Conservation (phyloP, 1,284 basidiomycete species). For the Trichosporon ovoides region DNA sequence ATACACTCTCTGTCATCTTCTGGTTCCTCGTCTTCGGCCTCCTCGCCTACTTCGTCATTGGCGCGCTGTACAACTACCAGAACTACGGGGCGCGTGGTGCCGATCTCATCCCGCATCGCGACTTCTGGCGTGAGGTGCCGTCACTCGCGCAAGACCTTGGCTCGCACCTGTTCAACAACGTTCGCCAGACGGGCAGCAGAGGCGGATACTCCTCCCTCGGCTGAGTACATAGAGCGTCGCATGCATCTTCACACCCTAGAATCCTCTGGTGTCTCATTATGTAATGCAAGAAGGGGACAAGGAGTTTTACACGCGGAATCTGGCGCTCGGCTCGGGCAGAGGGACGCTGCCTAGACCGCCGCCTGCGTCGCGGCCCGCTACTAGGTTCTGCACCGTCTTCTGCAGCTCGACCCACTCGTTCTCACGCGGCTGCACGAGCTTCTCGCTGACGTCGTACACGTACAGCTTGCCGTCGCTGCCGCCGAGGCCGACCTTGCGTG, state of each 20-base stretch:
- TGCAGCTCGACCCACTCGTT: slow-evolving; percentile 85
- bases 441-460: slow-evolving; percentile 90
- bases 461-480: slow-evolving; percentile 88
- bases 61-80: slow-evolving; percentile 49
- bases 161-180: slow-evolving; percentile 36
- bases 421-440: slow-evolving; percentile 67
- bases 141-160: slow-evolving; percentile 38
- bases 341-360: not conserved
- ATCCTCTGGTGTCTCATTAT: not conserved
- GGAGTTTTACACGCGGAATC: not conserved
- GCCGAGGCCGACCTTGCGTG: slow-evolving; percentile 73
- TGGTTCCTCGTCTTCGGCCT: slow-evolving; percentile 32
- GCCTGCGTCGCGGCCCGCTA: slow-evolving; percentile 11
- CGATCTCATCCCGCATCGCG: slow-evolving; percentile 49
- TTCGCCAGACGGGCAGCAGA: slow-evolving; percentile 31
- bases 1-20: slow-evolving; percentile 41
- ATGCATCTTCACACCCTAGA: slow-evolving; percentile 6
- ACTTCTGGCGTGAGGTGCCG: slow-evolving; percentile 50
- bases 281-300: not conserved
- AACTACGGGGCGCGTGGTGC: slow-evolving; percentile 48
- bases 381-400: slow-evolving; percentile 58
- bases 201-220: slow-evolving; percentile 35
- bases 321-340: not conserved
- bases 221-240: slow-evolving; percentile 4
- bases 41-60: slow-evolving; percentile 44